These are phyloP conservation scores for Candida neerlandica DNA, from an alignment of 1,139 yeast species.

Conservation along the genomic window DNA sequence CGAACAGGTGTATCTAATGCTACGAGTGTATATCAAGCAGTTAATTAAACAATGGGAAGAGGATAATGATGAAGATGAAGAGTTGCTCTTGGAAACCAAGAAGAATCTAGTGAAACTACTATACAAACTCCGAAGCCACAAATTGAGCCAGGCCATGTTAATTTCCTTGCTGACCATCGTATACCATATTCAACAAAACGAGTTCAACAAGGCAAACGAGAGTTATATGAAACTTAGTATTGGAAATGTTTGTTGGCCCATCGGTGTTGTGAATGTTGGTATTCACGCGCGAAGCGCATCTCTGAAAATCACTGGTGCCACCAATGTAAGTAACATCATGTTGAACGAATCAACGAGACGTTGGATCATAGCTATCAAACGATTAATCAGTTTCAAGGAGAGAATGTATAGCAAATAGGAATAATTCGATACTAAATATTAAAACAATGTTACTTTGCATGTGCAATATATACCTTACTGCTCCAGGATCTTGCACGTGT, in stretches of 20 bases:
- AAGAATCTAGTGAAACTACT: constrained; percentile 61
- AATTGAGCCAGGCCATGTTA: constrained; percentile 46
- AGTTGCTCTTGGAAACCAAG: constrained; percentile 55
- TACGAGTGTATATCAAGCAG: constrained; percentile 53
- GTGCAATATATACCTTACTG: too few species aligned
- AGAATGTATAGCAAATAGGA: constrained; percentile 12
- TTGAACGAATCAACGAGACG: constrained; percentile 71
- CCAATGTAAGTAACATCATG: constrained; percentile 72
- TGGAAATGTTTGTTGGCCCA: constrained; percentile 93
- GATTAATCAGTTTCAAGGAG: constrained; percentile 64
- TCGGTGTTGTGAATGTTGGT: constrained; percentile 79
- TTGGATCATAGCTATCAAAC: constrained; percentile 77
- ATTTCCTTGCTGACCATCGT: constrained; percentile 63
- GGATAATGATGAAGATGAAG: constrained; percentile 3
- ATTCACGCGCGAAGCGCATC: constrained; percentile 72
- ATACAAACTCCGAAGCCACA: constrained; percentile 54
- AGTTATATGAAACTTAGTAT: constrained; percentile 76
- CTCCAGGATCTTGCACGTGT: background rate
- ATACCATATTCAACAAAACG: constrained; percentile 56
- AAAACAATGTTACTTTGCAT: too few species aligned
- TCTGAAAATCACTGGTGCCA: constrained; percentile 38
- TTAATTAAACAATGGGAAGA: constrained; percentile 46
- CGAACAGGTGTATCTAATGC: constrained; percentile 38
- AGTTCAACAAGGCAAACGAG: constrained; percentile 63
- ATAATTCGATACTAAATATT: too few species aligned